Conservation (phyloP, 2,329 filamentous ascomycete species). For the Lizonia empirigonia region DNA sequence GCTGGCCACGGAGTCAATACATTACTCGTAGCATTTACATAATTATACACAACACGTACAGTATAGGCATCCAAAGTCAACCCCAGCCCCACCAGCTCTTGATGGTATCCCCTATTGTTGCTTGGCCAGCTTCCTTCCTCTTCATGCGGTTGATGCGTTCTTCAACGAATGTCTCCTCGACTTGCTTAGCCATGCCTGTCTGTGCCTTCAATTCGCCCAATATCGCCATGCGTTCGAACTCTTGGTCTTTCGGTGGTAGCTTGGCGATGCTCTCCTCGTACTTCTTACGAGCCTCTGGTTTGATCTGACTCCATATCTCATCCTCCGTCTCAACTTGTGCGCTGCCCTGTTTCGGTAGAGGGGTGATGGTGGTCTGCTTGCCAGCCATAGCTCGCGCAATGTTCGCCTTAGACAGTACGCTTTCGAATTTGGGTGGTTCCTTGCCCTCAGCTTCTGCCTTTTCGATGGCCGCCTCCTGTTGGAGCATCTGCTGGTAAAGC, state of each 20-base stretch:
- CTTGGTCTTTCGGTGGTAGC: constrained; percentile 38
- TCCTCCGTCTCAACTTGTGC: constrained; percentile 25
- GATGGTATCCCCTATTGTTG: constrained; percentile 47
- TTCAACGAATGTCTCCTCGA: constrained; percentile 42
- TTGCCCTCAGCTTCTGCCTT: constrained; percentile 65
- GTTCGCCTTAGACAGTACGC: constrained; percentile 55
- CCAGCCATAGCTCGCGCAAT: constrained; percentile 34
- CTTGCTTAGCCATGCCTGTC: constrained; percentile 37
- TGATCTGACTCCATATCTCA: constrained; percentile 41
- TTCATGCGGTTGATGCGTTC: constrained; percentile 45
- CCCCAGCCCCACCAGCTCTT: constrained; percentile 48
- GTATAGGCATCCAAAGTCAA: constrained; percentile 17
- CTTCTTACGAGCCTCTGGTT: constrained; percentile 34
- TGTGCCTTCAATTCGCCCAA: constrained; percentile 43
- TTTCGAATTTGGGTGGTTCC: constrained; percentile 63
- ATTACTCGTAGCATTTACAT: not conserved
- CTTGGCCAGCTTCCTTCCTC: constrained; percentile 43
- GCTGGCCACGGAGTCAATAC: constrained; percentile 3
- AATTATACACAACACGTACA: constrained; percentile 17
- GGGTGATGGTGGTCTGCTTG: constrained; percentile 14
- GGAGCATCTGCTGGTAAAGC: constrained; percentile 84
- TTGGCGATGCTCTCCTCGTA: constrained; percentile 44
- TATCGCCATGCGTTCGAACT: constrained; percentile 43
- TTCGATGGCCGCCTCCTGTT: constrained; percentile 77
- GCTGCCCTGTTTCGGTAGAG: constrained; percentile 5